Evolutionary conservation across 1,284 basidiomycete species (phyloP).

Genomic region (Fomitopsis betulina): DNA sequence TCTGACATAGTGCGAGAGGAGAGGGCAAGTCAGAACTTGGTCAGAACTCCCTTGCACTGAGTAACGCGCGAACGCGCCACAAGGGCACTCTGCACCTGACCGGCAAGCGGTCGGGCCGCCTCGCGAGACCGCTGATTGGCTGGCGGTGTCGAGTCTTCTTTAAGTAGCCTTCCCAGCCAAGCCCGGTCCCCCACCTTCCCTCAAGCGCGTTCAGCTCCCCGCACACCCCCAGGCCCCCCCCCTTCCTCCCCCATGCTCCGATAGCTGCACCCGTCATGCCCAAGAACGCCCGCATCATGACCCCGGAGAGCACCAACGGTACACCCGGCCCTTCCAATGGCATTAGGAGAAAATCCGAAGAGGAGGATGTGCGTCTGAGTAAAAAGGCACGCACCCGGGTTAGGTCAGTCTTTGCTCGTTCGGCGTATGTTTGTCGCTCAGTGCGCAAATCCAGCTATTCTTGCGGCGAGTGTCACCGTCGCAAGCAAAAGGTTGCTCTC

Average conservation of each 20-base stretch:
- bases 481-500: conserved; percentile 69
- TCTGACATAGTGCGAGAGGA: not conserved
- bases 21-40: not conserved
- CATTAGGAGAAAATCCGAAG: conserved; percentile 55
- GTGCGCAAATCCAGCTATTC: conserved; percentile 53
- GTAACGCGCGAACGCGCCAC: not conserved
- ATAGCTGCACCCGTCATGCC: conserved; percentile 16
- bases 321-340: conserved; percentile 18
- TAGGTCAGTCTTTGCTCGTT: conserved; percentile 41
- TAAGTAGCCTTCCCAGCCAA: conserved; percentile 2
- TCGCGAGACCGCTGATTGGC: not conserved
- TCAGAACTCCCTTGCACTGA: not conserved
- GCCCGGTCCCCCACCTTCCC: not conserved
- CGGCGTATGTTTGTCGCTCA: not conserved
- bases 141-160: conserved; percentile 14
- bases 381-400: conserved; percentile 76
- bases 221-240: too few species aligned
- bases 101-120: not conserved
- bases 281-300: conserved; percentile 17
- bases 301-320: conserved; percentile 9
- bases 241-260: not conserved
- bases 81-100: not conserved
- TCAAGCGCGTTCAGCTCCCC: not conserved
- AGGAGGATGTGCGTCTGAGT: conserved; percentile 44
- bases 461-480: conserved; percentile 80